Percentiles rank a stretch among this genome's conserved stretches.
phyloP scores from a whole-genome alignment of 768 basidiomycete species.

The Antrodiella citrinella region DNA sequence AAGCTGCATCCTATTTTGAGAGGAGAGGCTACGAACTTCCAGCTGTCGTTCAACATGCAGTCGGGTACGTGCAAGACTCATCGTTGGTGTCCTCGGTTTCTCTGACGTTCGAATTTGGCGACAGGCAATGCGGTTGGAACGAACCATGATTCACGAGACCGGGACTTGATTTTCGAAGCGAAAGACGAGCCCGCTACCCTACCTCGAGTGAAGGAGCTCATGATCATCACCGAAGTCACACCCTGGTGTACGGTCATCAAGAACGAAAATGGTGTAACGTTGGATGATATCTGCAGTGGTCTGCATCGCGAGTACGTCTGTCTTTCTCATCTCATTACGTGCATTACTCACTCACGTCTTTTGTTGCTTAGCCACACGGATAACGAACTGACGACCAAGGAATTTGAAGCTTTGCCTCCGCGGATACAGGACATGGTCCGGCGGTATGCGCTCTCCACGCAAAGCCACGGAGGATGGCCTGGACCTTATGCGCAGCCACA shows the following conservation, averaged over 20 bases:
- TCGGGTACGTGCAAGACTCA: slow-evolving; percentile 37
- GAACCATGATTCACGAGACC: slow-evolving; percentile 49
- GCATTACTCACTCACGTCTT: background rate
- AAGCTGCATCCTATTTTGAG: slow-evolving; percentile 69
- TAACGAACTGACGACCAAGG: slow-evolving; percentile 55
- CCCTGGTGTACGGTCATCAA: slow-evolving; percentile 77
- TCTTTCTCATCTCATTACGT: background rate
- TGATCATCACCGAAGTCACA: slow-evolving; percentile 36
- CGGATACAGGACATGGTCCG: slow-evolving; percentile 69
- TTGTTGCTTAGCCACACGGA: slow-evolving; percentile 52
- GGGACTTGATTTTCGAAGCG: slow-evolving; percentile 43
- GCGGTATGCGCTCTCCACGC: slow-evolving; percentile 36
- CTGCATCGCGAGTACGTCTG: slow-evolving; percentile 67
- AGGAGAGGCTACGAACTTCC: slow-evolving; percentile 38
- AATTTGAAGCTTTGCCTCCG: slow-evolving; percentile 50
- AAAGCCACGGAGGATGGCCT: slow-evolving; percentile 15
- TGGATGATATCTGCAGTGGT: slow-evolving; percentile 64
- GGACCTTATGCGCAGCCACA: slow-evolving; percentile 38
- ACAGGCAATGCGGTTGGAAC: slow-evolving; percentile 56
- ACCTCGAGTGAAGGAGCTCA: slow-evolving; percentile 29
- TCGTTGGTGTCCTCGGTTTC: background rate
- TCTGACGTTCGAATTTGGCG: background rate
- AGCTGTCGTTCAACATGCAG: slow-evolving; percentile 64
- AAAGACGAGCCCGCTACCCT: slow-evolving; percentile 32
- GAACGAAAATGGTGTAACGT: slow-evolving; percentile 67